Base-by-base conservation (phyloP, 2,329 filamentous ascomycete genomes). In the Fusarium devonianum region DNA sequence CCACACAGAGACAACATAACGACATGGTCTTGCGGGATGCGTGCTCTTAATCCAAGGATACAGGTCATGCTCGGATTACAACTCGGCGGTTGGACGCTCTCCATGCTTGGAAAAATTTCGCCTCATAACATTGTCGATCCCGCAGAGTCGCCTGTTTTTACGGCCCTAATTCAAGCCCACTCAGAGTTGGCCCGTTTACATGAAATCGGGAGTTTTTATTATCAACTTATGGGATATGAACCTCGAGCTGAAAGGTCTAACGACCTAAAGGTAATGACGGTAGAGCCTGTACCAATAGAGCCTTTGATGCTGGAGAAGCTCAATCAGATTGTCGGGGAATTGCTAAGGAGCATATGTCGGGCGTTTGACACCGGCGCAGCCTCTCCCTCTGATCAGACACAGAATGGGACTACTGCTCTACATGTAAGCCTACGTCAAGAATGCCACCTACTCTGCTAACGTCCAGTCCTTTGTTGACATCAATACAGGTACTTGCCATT, bases 61-160 rank as follows among this genome's bases (percentile, higher is more conserved):
- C 42, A 45, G 14, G 16, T 22, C 6, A 18, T 38, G 14, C 13
- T 45, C 9, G 42, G 33, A 19, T 25, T 45, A 4, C 33, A 45
- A 25, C 23, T 38, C 17, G 41, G 41, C 13, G 18, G 25, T 8
- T 30, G 25, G 33, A 14, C 25, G 4, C 13, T 45, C 2, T 30
- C 33, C 7, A 45, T 30, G 23, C 10, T 14, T 2, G 23, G 33
- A 13, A 11, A 13, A 4, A 16, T 45, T 14, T 45, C 41, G n/a
- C 25, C 25, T 6, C 41, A 45, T 23, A 45, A 45, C 4, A 2
- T 45, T 2, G 33, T 45, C 4, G 33, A 37, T 17, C 14, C 8
- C 6, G 1, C 9, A 2, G 5, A 23, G 2, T 45, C 41, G 1
- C 41, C 33, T 4, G 23, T 33, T 10, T 45, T 45, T 5, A 17